A percentile compares a stretch with the other conserved stretches of the same genome.
Evolutionary conservation across 345 rosid genomes (phyloP).

Genomic region (Erodium maritimum): DNA sequence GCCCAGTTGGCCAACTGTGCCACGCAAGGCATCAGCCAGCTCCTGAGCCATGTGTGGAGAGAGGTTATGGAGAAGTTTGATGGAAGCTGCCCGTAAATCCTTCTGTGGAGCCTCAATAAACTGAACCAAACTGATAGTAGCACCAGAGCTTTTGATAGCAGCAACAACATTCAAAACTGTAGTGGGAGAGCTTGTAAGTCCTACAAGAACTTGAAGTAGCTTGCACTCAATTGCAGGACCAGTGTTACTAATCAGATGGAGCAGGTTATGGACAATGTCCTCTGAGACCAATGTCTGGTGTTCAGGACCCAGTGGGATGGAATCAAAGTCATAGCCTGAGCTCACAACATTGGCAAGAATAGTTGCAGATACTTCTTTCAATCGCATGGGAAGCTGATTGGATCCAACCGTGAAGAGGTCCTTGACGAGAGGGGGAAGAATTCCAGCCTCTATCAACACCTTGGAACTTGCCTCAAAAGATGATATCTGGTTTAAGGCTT

Average conservation of each 20-base stretch:
- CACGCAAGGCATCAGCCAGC: conserved; percentile 66
- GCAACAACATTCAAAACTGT: conserved; percentile 65
- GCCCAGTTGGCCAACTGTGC: conserved; percentile 73
- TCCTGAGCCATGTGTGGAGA: conserved; percentile 82
- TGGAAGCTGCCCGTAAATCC: conserved; percentile 71
- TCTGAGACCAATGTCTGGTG: conserved; percentile 83
- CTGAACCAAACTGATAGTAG: conserved; percentile 87
- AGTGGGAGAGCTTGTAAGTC: conserved; percentile 59
- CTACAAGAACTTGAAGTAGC: conserved; percentile 90
- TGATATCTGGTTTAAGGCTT: conserved; percentile 79
- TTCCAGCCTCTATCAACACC: conserved; percentile 67
- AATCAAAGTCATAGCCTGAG: conserved; percentile 63
- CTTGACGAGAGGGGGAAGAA: conserved; percentile 81
- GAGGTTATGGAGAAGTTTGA: conserved; percentile 75
- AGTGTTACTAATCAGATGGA: conserved; percentile 83
- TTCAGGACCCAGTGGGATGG: conserved; percentile 51
- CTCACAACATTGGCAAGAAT: conserved; percentile 82
- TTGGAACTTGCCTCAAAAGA: conserved; percentile 65
- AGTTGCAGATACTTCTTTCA: conserved; percentile 86
- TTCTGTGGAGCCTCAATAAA: conserved; percentile 74
- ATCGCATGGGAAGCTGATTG: conserved; percentile 71
- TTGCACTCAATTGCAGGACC: conserved; percentile 94
- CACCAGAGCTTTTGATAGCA: conserved; percentile 87
- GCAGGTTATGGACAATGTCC: conserved; percentile 61
- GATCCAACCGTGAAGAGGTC: conserved; percentile 71